Evolutionary conservation across 2,329 filamentous ascomycete genomes (phyloP).

Genomic region (Lasiodiplodia sp.): DNA sequence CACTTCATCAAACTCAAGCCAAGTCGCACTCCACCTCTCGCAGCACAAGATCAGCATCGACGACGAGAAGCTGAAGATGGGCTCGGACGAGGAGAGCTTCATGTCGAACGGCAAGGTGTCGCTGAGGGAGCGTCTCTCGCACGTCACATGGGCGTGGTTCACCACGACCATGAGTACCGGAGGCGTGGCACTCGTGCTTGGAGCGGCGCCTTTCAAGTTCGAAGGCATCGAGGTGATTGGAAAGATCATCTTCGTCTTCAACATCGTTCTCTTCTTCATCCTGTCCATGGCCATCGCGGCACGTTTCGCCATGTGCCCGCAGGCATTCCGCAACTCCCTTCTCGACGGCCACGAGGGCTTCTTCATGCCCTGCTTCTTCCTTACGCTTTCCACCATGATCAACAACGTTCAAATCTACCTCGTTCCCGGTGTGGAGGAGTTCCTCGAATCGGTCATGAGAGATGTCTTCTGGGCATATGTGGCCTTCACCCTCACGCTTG

Average conservation of each 20-base stretch:
- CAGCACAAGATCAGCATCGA: constrained; percentile 15
- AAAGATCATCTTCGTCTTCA: constrained; percentile 59
- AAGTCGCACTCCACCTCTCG: constrained; percentile 9
- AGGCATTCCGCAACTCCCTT: constrained; percentile 55
- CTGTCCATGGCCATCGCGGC: constrained; percentile 43
- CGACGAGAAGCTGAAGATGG: not conserved
- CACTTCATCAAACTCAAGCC: constrained; percentile 14
- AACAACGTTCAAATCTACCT: constrained; percentile 50
- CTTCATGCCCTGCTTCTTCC: constrained; percentile 56
- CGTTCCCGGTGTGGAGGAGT: constrained; percentile 49
- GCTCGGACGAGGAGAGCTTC: not conserved
- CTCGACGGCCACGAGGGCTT: constrained; percentile 60
- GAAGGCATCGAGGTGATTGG: constrained; percentile 59
- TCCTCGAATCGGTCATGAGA: constrained; percentile 50
- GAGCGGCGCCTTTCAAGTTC: constrained; percentile 55
- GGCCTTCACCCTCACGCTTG: constrained; percentile 49
- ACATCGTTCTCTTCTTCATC: constrained; percentile 56
- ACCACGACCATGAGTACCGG: constrained; percentile 58
- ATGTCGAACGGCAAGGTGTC: not conserved
- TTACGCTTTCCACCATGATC: constrained; percentile 52
- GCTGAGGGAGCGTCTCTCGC: constrained; percentile 39
- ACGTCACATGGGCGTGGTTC: constrained; percentile 59
- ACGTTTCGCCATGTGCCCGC: constrained; percentile 56
- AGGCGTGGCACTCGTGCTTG: constrained; percentile 54
- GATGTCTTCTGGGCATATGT: constrained; percentile 55